Conservation (phyloP, 805 yeast genomes). For the Alloascoidea africana region DNA sequence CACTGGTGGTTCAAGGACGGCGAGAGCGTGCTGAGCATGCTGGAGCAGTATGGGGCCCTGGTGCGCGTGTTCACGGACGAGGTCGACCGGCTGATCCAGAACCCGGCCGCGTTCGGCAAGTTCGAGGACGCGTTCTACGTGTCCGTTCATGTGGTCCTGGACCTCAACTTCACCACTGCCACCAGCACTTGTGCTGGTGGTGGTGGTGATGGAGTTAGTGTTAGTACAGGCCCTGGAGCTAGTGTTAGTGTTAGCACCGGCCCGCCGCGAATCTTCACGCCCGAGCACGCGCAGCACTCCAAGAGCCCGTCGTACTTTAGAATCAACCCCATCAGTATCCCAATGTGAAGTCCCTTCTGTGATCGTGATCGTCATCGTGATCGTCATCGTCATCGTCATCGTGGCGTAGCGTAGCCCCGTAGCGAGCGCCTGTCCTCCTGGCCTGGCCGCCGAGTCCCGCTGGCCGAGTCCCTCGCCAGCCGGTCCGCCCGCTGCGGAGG, state of each 20-base stretch:
- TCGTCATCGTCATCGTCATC: too few species aligned
- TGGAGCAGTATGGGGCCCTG: neutral
- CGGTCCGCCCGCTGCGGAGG: conserved; percentile 7
- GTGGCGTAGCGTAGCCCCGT: too few species aligned
- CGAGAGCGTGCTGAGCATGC: neutral
- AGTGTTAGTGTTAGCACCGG: neutral
- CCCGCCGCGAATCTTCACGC: neutral
- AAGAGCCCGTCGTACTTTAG: neutral
- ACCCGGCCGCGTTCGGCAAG: conserved; percentile 1
- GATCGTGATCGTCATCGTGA: too few species aligned
- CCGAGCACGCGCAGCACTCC: neutral
- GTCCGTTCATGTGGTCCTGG: neutral
- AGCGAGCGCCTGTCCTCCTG: too few species aligned
- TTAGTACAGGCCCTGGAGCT: neutral
- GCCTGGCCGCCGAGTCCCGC: conserved; percentile 6
- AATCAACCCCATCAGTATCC: neutral
- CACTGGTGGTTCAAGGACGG: neutral
- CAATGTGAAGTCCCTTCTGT: too few species aligned
- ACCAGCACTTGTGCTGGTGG: neutral
- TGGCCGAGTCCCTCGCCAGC: conserved; percentile 7
- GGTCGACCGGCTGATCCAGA: neutral
- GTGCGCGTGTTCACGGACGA: neutral
- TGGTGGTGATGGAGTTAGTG: neutral
- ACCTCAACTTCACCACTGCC: neutral
- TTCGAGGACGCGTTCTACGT: too few species aligned